Conservation (phyloP, 768 basidiomycete genomes). For the Exidia glandulosa region DNA sequence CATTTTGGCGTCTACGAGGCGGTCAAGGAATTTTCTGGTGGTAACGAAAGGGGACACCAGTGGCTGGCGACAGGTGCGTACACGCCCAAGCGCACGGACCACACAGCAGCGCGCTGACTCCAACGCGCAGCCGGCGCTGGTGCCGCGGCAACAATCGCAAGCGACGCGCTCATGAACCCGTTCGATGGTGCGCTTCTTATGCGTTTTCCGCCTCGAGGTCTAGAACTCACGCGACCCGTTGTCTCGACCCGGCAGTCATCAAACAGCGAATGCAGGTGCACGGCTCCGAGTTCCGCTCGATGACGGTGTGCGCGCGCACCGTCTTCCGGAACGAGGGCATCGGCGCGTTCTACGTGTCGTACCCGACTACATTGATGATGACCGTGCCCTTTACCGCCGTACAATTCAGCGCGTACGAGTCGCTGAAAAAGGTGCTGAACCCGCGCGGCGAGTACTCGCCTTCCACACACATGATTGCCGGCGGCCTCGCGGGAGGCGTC, state of each 20-base stretch:
- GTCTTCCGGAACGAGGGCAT: slow-evolving; percentile 83
- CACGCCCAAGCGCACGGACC: not conserved
- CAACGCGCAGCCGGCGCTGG: slow-evolving; percentile 70
- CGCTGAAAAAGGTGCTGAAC: slow-evolving; percentile 77
- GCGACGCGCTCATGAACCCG: slow-evolving; percentile 98
- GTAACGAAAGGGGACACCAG: slow-evolving; percentile 64
- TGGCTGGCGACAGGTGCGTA: slow-evolving; percentile 80
- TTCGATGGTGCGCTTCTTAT: slow-evolving; percentile 71
- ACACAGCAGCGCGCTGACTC: not conserved
- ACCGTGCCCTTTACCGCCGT: slow-evolving; percentile 97
- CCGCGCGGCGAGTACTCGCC: slow-evolving; percentile 84
- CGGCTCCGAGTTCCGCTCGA: slow-evolving; percentile 82
- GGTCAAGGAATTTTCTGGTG: slow-evolving; percentile 86
- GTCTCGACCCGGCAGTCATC: slow-evolving; percentile 51
- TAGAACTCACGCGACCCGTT: slow-evolving; percentile 8
- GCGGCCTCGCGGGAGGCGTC: slow-evolving; percentile 85
- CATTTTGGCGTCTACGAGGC: slow-evolving; percentile 96
- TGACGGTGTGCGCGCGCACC: slow-evolving; percentile 71
- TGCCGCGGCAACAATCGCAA: slow-evolving; percentile 86
- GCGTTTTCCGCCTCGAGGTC: not conserved
- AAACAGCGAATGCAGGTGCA: slow-evolving; percentile 99
- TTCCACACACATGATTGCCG: slow-evolving; percentile 82
- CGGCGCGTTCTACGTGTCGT: slow-evolving; percentile 92
- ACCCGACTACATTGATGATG: slow-evolving; percentile 95
- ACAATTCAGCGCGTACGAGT: slow-evolving; percentile 95